Percentiles rank a stretch among this genome's conserved stretches.
Evolutionary conservation across 148 eudicot genomes (phyloP).

Genomic region (Rhododendron mucronatum): DNA sequence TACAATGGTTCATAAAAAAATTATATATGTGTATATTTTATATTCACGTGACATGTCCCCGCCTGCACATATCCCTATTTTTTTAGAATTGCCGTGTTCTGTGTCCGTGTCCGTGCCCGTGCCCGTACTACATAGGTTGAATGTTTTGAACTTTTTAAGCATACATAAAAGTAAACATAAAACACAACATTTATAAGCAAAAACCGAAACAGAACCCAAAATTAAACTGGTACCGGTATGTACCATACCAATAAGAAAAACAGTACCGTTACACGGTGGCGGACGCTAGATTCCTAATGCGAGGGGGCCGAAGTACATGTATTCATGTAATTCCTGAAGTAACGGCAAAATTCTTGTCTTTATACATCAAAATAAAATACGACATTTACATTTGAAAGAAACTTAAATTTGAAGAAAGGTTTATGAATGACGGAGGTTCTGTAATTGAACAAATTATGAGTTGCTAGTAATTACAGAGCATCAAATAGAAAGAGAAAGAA

Average conservation of each 20-base stretch:
- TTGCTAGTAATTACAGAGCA: background rate
- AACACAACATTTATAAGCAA: background rate
- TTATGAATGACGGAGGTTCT: background rate
- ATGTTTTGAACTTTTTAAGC: background rate
- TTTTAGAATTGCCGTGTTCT: no score
- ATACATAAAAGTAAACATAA: background rate
- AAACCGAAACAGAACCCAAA: background rate
- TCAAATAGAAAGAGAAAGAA: background rate
- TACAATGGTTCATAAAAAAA: no score
- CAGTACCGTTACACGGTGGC: background rate
- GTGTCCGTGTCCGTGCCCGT: no score
- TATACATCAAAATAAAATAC: no score
- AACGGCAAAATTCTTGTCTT: background rate
- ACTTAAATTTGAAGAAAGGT: background rate
- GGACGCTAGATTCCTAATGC: background rate
- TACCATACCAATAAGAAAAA: background rate
- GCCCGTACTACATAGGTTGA: background rate
- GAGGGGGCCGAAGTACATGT: background rate
- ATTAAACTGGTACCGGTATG: background rate
- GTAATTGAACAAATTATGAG: background rate
- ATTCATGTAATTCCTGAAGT: background rate
- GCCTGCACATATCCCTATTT: no score
- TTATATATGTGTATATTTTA: no score
- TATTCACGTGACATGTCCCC: no score
- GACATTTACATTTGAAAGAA: background rate